A percentile compares a stretch with the other conserved stretches of the same genome.
Evolutionary conservation across 2,329 filamentous ascomycete genomes (phyloP).

Genomic region (Neoarthrinium moseri): DNA sequence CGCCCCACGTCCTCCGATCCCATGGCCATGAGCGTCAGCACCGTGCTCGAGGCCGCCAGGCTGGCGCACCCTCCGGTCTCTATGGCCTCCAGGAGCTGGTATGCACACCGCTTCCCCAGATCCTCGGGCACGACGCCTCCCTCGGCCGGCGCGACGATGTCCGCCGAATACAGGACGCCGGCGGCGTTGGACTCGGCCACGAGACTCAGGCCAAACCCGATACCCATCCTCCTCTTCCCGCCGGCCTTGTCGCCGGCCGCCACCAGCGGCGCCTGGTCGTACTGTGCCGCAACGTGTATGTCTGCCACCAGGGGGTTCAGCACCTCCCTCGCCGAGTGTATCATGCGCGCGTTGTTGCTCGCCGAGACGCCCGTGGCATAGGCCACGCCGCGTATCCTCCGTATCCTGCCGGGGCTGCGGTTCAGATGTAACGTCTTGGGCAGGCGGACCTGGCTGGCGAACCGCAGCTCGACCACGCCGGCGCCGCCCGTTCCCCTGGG

Average conservation of each 20-base stretch:
- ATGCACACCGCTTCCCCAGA: slow-evolving; percentile 82
- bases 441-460: slow-evolving; percentile 88
- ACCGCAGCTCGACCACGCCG: slow-evolving; percentile 89
- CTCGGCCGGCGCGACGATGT: slow-evolving; percentile 70
- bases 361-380: slow-evolving; percentile 91
- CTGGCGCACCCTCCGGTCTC: slow-evolving; percentile 80
- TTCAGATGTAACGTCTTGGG: slow-evolving; percentile 91
- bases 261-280: slow-evolving; percentile 64
- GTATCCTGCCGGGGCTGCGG: slow-evolving; percentile 79
- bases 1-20: slow-evolving; percentile 93
- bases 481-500: slow-evolving; percentile 76
- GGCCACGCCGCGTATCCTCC: slow-evolving; percentile 86
- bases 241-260: slow-evolving; percentile 50
- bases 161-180: slow-evolving; percentile 84
- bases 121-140: slow-evolving; percentile 89
- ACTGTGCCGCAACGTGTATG: slow-evolving; percentile 83
- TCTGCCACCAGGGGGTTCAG: slow-evolving; percentile 84
- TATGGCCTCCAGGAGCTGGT: slow-evolving; percentile 83
- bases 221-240: slow-evolving; percentile 67
- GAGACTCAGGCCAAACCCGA: slow-evolving; percentile 87
- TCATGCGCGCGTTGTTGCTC: slow-evolving; percentile 93
- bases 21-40: slow-evolving; percentile 95
- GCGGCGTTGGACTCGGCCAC: slow-evolving; percentile 86
- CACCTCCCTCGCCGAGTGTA: slow-evolving; percentile 82
- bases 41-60: slow-evolving; percentile 66